A percentile compares a stretch with the other conserved stretches of the same genome.
These are phyloP conservation scores for Epichloe brachyelytri DNA, from an alignment of 2,329 filamentous ascomycete genomes.

Conservation along the genomic window DNA sequence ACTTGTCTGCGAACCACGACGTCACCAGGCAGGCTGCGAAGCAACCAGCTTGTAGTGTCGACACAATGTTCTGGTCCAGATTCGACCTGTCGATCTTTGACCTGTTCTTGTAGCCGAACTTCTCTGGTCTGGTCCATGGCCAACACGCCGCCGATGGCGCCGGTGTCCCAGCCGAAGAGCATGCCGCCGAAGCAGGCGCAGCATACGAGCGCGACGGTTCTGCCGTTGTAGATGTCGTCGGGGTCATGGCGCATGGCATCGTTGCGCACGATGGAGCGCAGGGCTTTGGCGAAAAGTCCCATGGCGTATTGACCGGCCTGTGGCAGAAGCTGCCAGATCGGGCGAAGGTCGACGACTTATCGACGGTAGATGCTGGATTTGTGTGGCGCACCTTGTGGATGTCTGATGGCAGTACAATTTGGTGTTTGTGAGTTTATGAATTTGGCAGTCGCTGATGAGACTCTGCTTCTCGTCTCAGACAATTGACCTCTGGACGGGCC, in stretches of 20 bases:
- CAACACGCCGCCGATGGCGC: constrained; percentile 55
- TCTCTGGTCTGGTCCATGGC: constrained; percentile 44
- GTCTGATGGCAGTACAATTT: too few relatives aligned
- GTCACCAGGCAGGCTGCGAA: constrained; percentile 50
- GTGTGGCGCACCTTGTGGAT: too few relatives aligned
- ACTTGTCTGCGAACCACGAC: constrained; percentile 39
- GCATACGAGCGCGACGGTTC: constrained; percentile 49
- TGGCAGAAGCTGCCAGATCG: background rate
- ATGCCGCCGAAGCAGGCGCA: constrained; percentile 56
- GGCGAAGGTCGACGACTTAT: background rate
- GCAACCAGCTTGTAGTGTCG: constrained; percentile 56
- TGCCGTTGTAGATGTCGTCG: constrained; percentile 56
- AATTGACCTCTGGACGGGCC: too few relatives aligned
- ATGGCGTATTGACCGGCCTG: constrained; percentile 15
- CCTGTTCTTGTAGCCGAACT: constrained; percentile 21
- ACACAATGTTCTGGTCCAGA: constrained; percentile 53
- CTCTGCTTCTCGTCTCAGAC: too few relatives aligned
- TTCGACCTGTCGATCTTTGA: constrained; percentile 28
- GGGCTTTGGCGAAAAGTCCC: constrained; percentile 27
- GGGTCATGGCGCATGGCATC: constrained; percentile 59
- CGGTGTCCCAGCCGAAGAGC: constrained; percentile 40
- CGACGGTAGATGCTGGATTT: too few relatives aligned
- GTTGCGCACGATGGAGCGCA: constrained; percentile 49
- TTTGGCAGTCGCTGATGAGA: too few relatives aligned
- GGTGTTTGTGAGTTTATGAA: too few relatives aligned